Evolutionary conservation across 805 yeast species (phyloP), one percentile per base, ranked within the genome.

Genomic region (Pachysolen tannophilus): DNA sequence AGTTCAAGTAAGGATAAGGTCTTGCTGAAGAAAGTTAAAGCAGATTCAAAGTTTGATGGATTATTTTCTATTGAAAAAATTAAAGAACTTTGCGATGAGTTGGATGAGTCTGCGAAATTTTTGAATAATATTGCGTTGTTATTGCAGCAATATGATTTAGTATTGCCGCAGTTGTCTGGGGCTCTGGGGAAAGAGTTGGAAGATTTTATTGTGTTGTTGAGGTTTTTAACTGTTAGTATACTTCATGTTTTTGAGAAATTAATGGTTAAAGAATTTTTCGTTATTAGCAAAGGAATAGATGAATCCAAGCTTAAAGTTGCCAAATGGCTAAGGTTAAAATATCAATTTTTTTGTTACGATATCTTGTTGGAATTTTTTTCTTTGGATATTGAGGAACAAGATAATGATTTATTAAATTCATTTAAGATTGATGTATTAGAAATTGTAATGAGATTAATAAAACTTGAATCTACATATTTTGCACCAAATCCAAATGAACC

Each of bases 291-390:
- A 5, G 48, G 49, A 19, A 34, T 53, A 6, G 66, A 66, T 28
- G 76, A 68, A 24, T 68, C 72, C 37, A 65, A 67, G 41, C 55
- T 59, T 13, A 46, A 66, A 7, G 68, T 78, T n/a, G 68, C 68
- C 23, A 63, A 67, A 43, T 83, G 94, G 90, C 53, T 84, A 26
- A 62, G 63, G 37, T 67, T 70, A 32, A 67, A 70, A 37, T 82
- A 82, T 56, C 67, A 67, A 26, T 55, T 60, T 16, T 82, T 62
- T 58, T 75, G 78, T 46, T n/a, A n/a, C n/a, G 45, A 46, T 3
- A 50, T 56, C 21, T 40, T 82, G 17, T 49, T 69, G 18, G 51
- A 54, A 11, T n/a, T n/a, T n/a, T n/a, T n/a, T n/a, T 53, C 72
- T 33, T 55, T 80, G 43, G 55, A 54, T 3, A 43, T 53, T n/a